These are phyloP conservation scores for Haplographium delicatum DNA, from an alignment of 495 filamentous ascomycete genomes.

Conservation along the genomic window DNA sequence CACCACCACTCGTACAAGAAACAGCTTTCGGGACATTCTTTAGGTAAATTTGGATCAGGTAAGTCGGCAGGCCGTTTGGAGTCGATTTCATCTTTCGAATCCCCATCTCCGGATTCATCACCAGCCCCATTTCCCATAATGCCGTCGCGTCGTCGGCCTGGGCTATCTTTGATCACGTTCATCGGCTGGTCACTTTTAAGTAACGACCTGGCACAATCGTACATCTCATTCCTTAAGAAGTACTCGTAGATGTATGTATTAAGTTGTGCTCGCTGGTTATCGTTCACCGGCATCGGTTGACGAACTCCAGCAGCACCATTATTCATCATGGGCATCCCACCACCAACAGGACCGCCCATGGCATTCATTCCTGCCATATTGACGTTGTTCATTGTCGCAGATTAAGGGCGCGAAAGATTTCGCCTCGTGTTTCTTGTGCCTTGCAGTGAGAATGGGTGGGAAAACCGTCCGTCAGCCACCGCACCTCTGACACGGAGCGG, in stretches of 20 bases:
- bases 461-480: constrained; percentile 24
- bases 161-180: constrained; percentile 53
- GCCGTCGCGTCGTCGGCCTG: constrained; percentile 53
- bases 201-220: constrained; percentile 70
- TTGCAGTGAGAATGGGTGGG: constrained; percentile 3
- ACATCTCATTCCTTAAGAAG: constrained; percentile 76
- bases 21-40: constrained; percentile 57
- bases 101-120: constrained; percentile 75
- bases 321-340: constrained; percentile 66
- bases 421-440: constrained; percentile 2
- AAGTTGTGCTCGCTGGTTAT: constrained; percentile 42
- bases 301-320: constrained; percentile 39
- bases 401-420: constrained; percentile 21
- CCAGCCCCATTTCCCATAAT: constrained; percentile 66
- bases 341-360: constrained; percentile 58
- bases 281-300: constrained; percentile 29
- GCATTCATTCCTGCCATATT: constrained; percentile 62
- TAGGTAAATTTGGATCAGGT: constrained; percentile 64
- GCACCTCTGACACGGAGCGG: constrained; percentile 23
- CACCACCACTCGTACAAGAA: constrained; percentile 95
- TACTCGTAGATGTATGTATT: constrained; percentile 99
- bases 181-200: constrained; percentile 55
- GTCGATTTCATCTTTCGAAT: constrained; percentile 70
- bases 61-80: constrained; percentile 72
- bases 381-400: constrained; percentile 63